Base-by-base conservation (phyloP, 495 filamentous ascomycete species). In the Xylaria longipes region DNA sequence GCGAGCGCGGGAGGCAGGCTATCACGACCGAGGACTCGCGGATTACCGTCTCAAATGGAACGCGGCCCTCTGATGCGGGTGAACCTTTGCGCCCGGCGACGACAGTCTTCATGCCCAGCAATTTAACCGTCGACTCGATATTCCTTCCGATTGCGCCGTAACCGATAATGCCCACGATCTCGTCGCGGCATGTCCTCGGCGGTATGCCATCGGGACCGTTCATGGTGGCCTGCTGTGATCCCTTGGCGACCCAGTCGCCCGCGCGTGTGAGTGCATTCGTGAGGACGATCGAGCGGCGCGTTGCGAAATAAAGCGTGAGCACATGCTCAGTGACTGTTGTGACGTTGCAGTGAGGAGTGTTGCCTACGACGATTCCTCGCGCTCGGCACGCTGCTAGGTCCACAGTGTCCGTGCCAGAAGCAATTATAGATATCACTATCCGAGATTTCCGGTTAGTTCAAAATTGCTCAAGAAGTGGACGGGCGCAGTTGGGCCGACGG, bases 271-370 rank as follows among this genome's bases (percentile, higher is more conserved):
- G n/a, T 3, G 57, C 43, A 31, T 78, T 83, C 76, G 87, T 77
- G 22, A 79, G 70, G 9, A 83, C 75, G 7, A 88, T 74, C n/a
- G 80, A 82, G 56, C 88, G 80, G 54, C 87, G 80, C 58, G 84
- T 76, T 5, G 86, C 81, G 74, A 88, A 89, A 71, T 88, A 89
- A 61, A 89, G 72, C 29, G 81, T 82, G 20, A 89, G 77, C 0
- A 83, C 84, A 77, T 89, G 87, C 73, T 89, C 87, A n/a, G 80
- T 83, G 3, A 89, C 87, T 14, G 80, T 78, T 25, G 84, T 84
- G 12, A 84, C 79, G 65, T 87, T 89, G 37, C 84, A 82, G 14
- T 80, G 80, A 15, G 86, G 87, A 1, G 81, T 82, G 76, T 87
- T 85, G 58, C 75, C 77, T 0, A 89, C 83, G 0, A 75, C 71